Base-by-base conservation (phyloP, 2,329 filamentous ascomycete species). In the Cladorrhinum sp. region DNA sequence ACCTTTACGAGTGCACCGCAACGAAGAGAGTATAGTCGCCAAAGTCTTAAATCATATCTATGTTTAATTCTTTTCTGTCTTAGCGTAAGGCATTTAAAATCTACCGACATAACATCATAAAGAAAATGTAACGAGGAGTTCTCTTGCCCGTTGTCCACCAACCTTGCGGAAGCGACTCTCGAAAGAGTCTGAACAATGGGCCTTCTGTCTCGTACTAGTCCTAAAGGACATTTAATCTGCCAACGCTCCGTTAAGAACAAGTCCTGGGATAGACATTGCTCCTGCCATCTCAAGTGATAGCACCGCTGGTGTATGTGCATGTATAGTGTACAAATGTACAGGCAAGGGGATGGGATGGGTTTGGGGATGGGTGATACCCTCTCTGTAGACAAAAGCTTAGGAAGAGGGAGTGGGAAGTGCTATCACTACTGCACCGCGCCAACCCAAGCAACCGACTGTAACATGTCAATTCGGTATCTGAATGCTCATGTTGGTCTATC, bases 241-340 rank as follows among this genome's bases (percentile, higher is more conserved):
- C 88, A 90, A 89, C 86, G 88, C 85, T 91, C 88, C 89, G 88
- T 91, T 91, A 88, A 88, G 87, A 81, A 81, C 83, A 80, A 77
- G 81, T 85, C 83, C 84, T 88, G 81, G 78, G 82, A 72, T 82
- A 79, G 86, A 84, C 81, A 77, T 77, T 83, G 85, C 79, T 82
- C 88, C 83, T 88, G 88, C 88, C 83, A 81, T 82, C 88, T 84
- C 67, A 81, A 83, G 82, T 66, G 85, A 85, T 82, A 86, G 87
- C 88, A 90, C 86, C 88, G 85, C 80, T 89, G 88, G 88, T 77
- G 73, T 45, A 38, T 58, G 36, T 52, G 45, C 18, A 23, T 29
- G 45, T 45, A 29, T 45, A 36, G n/a, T 22, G 6, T 6, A 12
- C 6, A 12, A 32, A 12, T 32, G 27, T 6, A 36, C 10, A 36